Evolutionary conservation across 495 filamentous ascomycete species (phyloP).

Genomic region (Lasiosphaeriaceae sp.): DNA sequence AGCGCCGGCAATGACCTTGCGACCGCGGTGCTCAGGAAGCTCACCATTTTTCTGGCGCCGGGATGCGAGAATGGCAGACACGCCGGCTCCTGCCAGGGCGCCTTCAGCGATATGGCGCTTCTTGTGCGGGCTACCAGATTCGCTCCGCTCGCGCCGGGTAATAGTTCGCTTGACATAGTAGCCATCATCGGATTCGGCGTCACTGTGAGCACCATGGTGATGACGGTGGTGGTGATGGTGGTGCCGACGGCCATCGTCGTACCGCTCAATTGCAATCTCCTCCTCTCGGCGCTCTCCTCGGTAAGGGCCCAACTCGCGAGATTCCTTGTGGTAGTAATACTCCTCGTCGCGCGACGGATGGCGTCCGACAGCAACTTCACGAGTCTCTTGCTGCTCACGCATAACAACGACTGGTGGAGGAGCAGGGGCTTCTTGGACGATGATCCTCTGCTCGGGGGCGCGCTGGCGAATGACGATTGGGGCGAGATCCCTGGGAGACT

Average conservation of each 20-base stretch:
- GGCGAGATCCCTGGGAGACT: conserved; percentile 47
- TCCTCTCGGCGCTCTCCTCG: conserved; percentile 56
- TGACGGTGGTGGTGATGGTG: conserved; percentile 34
- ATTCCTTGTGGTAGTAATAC: conserved; percentile 49
- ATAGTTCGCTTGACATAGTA: conserved; percentile 44
- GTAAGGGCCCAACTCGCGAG: conserved; percentile 47
- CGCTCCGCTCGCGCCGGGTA: conserved; percentile 43
- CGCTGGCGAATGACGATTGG: conserved; percentile 67
- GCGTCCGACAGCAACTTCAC: conserved; percentile 47
- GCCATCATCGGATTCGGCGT: conserved; percentile 52
- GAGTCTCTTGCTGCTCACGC: conserved; percentile 51
- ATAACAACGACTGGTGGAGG: conserved; percentile 67
- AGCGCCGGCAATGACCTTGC: conserved; percentile 74
- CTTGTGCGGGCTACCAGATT: conserved; percentile 49
- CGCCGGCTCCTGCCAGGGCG: conserved; percentile 72
- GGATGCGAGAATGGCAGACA: conserved; percentile 68
- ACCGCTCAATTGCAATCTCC: conserved; percentile 42
- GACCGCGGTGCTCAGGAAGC: conserved; percentile 56
- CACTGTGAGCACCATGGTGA: conserved; percentile 13
- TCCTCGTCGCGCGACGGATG: conserved; percentile 54
- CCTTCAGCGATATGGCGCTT: conserved; percentile 83
- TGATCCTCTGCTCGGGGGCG: conserved; percentile 62
- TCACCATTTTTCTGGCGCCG: conserved; percentile 60
- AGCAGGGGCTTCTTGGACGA: conserved; percentile 65
- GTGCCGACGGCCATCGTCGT: conserved; percentile 37